Evolutionary conservation across 352 stramenopile genomes (phyloP).

Genomic region (Blastocystis hominis): DNA sequence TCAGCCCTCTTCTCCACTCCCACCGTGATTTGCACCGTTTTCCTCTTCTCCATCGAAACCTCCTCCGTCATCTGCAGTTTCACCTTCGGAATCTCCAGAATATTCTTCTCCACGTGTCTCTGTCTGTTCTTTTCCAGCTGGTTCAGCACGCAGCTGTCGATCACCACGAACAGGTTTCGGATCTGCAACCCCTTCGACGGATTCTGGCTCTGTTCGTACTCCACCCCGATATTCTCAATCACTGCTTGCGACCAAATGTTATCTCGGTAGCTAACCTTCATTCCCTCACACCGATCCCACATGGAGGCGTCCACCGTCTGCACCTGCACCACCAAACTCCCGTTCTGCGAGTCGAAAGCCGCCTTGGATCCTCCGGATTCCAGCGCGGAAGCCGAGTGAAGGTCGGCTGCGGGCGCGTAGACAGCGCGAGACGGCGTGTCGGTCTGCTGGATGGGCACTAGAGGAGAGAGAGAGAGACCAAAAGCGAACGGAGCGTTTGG

Average conservation of each 20-base stretch:
- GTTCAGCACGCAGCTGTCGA: conserved; percentile 13
- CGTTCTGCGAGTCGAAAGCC: background rate
- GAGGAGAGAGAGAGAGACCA: background rate
- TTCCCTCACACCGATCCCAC: background rate
- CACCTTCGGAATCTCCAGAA: background rate
- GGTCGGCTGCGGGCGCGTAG: background rate
- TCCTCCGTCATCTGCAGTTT: conserved; percentile 31
- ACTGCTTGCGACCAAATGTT: conserved; percentile 26
- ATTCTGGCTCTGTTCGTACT: background rate
- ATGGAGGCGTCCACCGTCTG: conserved; percentile 36
- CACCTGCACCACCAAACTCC: background rate
- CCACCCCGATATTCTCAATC: background rate
- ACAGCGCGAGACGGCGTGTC: background rate
- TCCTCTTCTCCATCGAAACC: background rate
- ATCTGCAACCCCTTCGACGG: background rate
- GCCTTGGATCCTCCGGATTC: background rate
- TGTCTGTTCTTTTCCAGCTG: conserved; percentile 9
- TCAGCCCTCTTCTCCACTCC: background rate
- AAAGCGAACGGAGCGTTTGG: background rate
- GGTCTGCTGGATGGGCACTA: background rate
- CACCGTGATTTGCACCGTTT: conserved; percentile 9
- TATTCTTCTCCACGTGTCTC: background rate
- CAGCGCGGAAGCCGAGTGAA: background rate
- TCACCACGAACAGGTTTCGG: background rate
- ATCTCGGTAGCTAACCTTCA: conserved; percentile 6